A percentile compares a stretch with the other conserved stretches of the same genome.
These are phyloP conservation scores for Tricholoma saponaceum DNA, from an alignment of 768 basidiomycete genomes.

Conservation along the genomic window DNA sequence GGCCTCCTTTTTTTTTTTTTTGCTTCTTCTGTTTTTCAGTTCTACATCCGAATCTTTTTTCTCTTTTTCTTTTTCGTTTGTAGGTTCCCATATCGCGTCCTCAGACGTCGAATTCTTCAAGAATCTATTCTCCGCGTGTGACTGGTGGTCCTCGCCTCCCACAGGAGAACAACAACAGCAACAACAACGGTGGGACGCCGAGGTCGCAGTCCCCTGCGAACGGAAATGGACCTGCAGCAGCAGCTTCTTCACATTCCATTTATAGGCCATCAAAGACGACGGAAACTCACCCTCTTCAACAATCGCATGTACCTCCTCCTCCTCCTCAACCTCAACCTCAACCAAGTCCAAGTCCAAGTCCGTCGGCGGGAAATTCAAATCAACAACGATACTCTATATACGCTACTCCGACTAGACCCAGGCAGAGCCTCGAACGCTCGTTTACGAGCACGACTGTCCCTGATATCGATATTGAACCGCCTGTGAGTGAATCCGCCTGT, in stretches of 20 bases:
- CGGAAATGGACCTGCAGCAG: too few species aligned
- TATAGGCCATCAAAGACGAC: background rate
- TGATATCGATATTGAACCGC: conserved; percentile 42
- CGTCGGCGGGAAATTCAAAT: background rate
- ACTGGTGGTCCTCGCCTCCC: conserved; percentile 23
- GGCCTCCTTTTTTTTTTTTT: background rate
- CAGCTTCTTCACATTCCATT: too few species aligned
- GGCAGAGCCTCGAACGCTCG: conserved; percentile 18
- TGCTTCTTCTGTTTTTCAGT: background rate
- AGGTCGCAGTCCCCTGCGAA: background rate
- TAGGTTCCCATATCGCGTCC: background rate
- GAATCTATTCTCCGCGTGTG: conserved; percentile 1
- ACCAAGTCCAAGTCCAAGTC: background rate
- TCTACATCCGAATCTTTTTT: background rate
- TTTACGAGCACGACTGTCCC: conserved; percentile 33
- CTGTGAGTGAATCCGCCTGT: conserved; percentile 28
- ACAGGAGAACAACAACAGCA: conserved; percentile 29
- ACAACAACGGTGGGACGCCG: conserved; percentile 19
- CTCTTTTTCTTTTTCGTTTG: background rate
- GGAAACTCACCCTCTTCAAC: background rate
- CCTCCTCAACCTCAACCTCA: too few species aligned
- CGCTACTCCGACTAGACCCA: background rate
- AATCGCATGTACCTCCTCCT: background rate
- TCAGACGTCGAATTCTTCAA: conserved; percentile 1
- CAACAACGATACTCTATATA: conserved; percentile 17